Evolutionary conservation across 176 grass and related monocot species (phyloP), one percentile per base, ranked within the genome.

Genomic region (Oryza nivara): DNA sequence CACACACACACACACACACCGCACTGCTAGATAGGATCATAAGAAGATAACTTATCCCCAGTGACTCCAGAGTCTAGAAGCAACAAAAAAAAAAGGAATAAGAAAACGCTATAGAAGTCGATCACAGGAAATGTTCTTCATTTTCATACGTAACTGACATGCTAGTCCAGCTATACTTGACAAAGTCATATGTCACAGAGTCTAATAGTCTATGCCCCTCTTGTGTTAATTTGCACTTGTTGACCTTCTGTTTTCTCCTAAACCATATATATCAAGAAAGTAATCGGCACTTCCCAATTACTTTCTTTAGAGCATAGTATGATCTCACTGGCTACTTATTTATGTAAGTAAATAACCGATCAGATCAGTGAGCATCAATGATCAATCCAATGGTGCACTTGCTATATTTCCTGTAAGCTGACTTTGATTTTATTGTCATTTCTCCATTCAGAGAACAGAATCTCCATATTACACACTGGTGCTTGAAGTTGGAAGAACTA

Each of bases 341-440:
- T 71, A 12, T 60, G n/a, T 71, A 51, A 72, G 23, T 67, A 9
- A 16, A 74, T 4, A 6, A 3, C 14, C 26, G 48, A 11, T 17
- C 16, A 52, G 43, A 67, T 4, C 70, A 46, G 8, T 66, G 41
- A 74, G 70, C 26, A 25, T 66, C 58, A 23, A n/a, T 11, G 17
- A 25, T 38, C 43, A 38, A 15, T 16, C 26, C 41, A 11, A 35
- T n/a, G 67, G 23, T 51, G 23, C 67, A 80, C 5, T 48, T 49
- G 78, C 35, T 8, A 48, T 12, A 63, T 19, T 74, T 65, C 70
- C 25, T 65, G n/a, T 8, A 73, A 9, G 71, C 19, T 83, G 80
- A 74, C 81, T 51, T 76, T 15, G 22, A 68, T 19, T 35, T 54
- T 67, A 11, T n/a, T 65, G 0, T 19, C 36, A 20, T 75, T 54